Evolutionary conservation across 768 basidiomycete genomes (phyloP), one percentile per base, ranked within the genome.

Genomic region (Udeniomyces megalosporus): DNA sequence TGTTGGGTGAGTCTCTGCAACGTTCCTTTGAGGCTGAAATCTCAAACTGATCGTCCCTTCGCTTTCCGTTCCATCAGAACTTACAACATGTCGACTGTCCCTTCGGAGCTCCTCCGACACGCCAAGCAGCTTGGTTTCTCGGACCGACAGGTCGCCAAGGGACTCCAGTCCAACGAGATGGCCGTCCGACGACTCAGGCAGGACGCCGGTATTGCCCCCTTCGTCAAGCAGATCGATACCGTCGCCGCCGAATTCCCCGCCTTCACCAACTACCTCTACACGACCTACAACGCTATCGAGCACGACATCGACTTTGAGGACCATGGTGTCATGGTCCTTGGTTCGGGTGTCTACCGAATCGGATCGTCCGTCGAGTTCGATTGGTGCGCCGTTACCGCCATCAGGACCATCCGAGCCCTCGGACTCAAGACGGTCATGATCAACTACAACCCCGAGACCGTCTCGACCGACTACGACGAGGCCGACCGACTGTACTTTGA

Each of bases 351-450:
- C 2, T 99, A 99, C 75, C 85, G 95, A 58, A 99, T 99, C 68
- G 93, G 95, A 20, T 97, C 93, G 2, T 96, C 92, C 4, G 93
- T 99, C 74, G 93, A 99, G 76, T 97, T 99, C 75, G 93, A 97
- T 73, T 99, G 93, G 93, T 97, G 93, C 74, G 95, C 93, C 17
- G 93, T 99, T 58, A 85, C 92, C 53, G 90, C 92, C 34, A 97
- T 97, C 71, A 79, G 93, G 68, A 97, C 95, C 0, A 79, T 99
- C 31, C 88, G 92, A 67, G 87, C 93, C n/a, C 84, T 87, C 70
- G 91, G 92, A 20, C 76, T 90, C 53, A 88, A 88, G 66, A 97
- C 93, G 4, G 82, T 97, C 74, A 99, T 97, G 93, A 86, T 97
- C 77, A 97, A 99, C 77, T 97, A 97, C 76, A 97, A 99, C 74